These are phyloP conservation scores for Hyphopichia burtonii DNA, from an alignment of 1,139 yeast species.

Conservation along the genomic window DNA sequence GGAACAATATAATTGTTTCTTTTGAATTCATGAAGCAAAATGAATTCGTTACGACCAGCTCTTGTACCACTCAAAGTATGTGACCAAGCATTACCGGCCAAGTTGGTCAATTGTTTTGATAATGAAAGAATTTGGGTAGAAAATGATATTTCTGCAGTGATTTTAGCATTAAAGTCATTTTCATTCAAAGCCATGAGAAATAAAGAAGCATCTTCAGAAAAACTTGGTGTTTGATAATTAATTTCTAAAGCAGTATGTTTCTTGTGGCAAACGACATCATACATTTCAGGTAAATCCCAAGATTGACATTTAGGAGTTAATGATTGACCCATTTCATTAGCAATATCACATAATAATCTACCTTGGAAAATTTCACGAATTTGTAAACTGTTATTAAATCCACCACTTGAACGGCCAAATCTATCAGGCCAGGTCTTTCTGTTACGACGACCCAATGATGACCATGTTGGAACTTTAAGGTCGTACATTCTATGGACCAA, in stretches of 20 bases:
- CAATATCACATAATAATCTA: slow-evolving; percentile 85
- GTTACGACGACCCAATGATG: slow-evolving; percentile 79
- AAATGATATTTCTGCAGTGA: slow-evolving; percentile 77
- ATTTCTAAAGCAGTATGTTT: slow-evolving; percentile 66
- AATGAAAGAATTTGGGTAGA: slow-evolving; percentile 82
- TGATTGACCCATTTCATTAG: slow-evolving; percentile 94
- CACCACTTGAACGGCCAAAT: slow-evolving; percentile 51
- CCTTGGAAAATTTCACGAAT: slow-evolving; percentile 79
- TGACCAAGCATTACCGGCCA: slow-evolving; percentile 98
- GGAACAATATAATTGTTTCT: slow-evolving; percentile 84
- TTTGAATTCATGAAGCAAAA: slow-evolving; percentile 88
- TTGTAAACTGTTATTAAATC: slow-evolving; percentile 48
- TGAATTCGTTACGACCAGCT: slow-evolving; percentile 93
- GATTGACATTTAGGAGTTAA: slow-evolving; percentile 88
- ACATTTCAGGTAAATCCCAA: slow-evolving; percentile 96
- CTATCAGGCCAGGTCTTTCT: slow-evolving; percentile 76
- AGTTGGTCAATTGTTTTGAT: slow-evolving; percentile 85
- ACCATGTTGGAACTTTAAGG: slow-evolving; percentile 71
- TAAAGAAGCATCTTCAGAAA: slow-evolving; percentile 65
- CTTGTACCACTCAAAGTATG: slow-evolving; percentile 93
- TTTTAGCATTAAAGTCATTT: slow-evolving; percentile 63
- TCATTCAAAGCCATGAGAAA: slow-evolving; percentile 72
- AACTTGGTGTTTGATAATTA: slow-evolving; percentile 65
- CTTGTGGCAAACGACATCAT: slow-evolving; percentile 66
- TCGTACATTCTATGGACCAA: slow-evolving; percentile 81